These are phyloP conservation scores for Pleurotus tuoliensis DNA, from an alignment of 768 basidiomycete species.

Conservation along the genomic window DNA sequence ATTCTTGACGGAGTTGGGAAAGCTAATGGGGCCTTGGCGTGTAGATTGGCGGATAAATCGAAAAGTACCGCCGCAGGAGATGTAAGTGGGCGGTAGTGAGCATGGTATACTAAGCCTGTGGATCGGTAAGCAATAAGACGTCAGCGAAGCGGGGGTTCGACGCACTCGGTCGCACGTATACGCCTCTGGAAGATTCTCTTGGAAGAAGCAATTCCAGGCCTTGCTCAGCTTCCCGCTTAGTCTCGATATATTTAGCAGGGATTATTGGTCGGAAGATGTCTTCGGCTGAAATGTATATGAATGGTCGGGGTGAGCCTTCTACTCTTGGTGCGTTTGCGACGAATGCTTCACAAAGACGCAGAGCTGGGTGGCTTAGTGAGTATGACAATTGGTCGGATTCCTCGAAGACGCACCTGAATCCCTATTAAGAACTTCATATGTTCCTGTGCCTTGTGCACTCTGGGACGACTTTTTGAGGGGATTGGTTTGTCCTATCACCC, in stretches of 20 bases:
- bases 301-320: constrained; percentile 49
- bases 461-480: constrained; percentile 52
- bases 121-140: constrained; percentile 10
- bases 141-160: constrained; percentile 11
- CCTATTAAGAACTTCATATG: constrained; percentile 82
- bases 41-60: constrained; percentile 74
- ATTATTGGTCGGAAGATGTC: constrained; percentile 88
- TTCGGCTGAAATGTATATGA: constrained; percentile 94
- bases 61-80: constrained; percentile 82
- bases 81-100: constrained; percentile 86
- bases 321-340: constrained; percentile 36
- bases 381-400: constrained; percentile 7
- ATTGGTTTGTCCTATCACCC: constrained; percentile 38
- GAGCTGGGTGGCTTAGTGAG: constrained; percentile 35
- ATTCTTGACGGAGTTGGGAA: constrained; percentile 65
- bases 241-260: constrained; percentile 81
- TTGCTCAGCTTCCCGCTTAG: constrained; percentile 90
- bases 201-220: constrained; percentile 53
- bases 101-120: constrained; percentile 92
- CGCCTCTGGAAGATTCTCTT: constrained; percentile 51
- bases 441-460: constrained; percentile 29
- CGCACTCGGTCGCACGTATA: constrained; percentile 90
- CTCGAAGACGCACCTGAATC: constrained; percentile 69
- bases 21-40: constrained; percentile 51
- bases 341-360: constrained; percentile 77